A percentile compares a stretch with the other conserved stretches of the same genome.
phyloP scores from a whole-genome alignment of 257 asterid species.

The Leonotis leonurus region DNA sequence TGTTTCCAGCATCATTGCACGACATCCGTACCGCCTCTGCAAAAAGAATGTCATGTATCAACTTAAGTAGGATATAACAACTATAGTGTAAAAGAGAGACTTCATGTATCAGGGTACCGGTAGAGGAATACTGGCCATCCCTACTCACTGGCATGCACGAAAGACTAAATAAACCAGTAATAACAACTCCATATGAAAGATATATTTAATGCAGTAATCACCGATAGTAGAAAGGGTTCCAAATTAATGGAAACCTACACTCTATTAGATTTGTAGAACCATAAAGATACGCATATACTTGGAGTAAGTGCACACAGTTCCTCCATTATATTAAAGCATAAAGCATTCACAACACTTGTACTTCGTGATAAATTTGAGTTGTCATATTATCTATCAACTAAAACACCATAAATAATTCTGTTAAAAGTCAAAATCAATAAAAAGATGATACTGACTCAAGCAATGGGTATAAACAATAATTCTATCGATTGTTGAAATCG shows the following conservation, averaged over 20 bases:
- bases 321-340: background rate
- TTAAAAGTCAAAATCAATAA: background rate
- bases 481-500: background rate
- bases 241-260: background rate
- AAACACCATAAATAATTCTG: background rate
- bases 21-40: constrained; percentile 89
- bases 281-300: background rate
- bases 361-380: background rate
- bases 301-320: background rate
- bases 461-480: background rate
- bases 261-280: too few species aligned
- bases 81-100: background rate
- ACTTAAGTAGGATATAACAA: background rate
- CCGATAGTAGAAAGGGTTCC: background rate
- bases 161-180: background rate
- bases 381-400: background rate
- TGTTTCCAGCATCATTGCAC: constrained; percentile 97
- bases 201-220: background rate
- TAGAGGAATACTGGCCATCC: background rate
- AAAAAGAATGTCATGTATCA: background rate
- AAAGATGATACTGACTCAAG: constrained; percentile 4
- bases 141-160: background rate
- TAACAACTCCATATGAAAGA: background rate
- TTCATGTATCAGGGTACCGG: background rate
- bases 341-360: background rate